These are phyloP conservation scores for Linanthus parryae DNA, from an alignment of 148 eudicot species.

Conservation along the genomic window DNA sequence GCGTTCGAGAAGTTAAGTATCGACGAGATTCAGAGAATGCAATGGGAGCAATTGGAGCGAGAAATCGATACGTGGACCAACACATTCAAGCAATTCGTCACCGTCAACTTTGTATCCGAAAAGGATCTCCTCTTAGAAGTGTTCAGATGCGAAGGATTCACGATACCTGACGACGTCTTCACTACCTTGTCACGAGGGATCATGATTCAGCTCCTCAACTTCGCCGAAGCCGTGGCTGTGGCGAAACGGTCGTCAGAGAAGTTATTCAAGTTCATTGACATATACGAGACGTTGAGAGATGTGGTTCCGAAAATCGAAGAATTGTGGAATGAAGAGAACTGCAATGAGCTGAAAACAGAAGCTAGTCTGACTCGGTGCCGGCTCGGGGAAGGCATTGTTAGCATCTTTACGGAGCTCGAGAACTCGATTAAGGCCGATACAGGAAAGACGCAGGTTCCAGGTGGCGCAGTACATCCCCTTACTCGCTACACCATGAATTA, in stretches of 20 bases:
- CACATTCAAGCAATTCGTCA: constrained; percentile 20
- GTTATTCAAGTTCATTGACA: constrained; percentile 68
- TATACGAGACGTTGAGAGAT: constrained; percentile 62
- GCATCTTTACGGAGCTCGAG: constrained; percentile 59
- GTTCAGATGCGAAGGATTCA: constrained; percentile 7
- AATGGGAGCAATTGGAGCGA: constrained; percentile 38
- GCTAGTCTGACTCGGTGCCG: constrained; percentile 27
- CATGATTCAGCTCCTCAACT: constrained; percentile 33
- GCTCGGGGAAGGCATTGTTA: constrained; percentile 56
- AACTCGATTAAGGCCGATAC: constrained; percentile 61
- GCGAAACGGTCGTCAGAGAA: constrained; percentile 64
- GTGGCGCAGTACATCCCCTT: constrained; percentile 81
- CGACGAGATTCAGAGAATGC: constrained; percentile 44
- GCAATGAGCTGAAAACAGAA: constrained; percentile 35
- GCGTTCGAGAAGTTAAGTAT: constrained; percentile 35
- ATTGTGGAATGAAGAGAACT: constrained; percentile 16
- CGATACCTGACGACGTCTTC: constrained; percentile 13
- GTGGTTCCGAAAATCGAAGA: constrained; percentile 16
- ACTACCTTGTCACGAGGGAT: constrained; percentile 14
- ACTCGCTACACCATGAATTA: constrained; percentile 84
- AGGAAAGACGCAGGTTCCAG: constrained; percentile 57
- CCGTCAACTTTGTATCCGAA: constrained; percentile 15
- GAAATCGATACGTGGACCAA: constrained; percentile 34
- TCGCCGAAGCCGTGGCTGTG: constrained; percentile 60
- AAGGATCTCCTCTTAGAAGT: constrained; percentile 21